Base-by-base conservation (phyloP, 169 alveolate species). In the Besnoitia besnoiti region DNA sequence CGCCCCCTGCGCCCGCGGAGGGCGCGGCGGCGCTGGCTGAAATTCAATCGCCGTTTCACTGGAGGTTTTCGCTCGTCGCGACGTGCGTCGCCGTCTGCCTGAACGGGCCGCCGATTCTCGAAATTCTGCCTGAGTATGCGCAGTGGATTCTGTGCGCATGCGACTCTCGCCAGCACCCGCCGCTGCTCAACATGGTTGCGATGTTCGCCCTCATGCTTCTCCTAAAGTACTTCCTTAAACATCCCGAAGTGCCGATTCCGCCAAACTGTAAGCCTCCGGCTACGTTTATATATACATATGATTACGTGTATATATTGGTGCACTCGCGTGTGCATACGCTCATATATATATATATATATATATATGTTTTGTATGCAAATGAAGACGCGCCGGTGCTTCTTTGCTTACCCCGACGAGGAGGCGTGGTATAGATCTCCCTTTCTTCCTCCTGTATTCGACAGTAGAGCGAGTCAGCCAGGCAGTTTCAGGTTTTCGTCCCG, bases 111-210 rank as follows among this genome's bases (percentile, higher is more conserved):
- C 91, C 91, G 5, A 21, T 30, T 39, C n/a, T 59, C 19, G 30
- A 47, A n/a, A 47, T 24, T 12, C 46, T 59, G 19, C 73, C 59
- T 0, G 16, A 21, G 27, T 85, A 59, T 19, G 8, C 37, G 8
- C 62, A 33, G 84, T 85, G 91, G 91, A 55, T 85, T 21, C 42
- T 85, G 33, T 37, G 5, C 30, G 91, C 84, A 21, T 37, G 30
- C 24, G 82, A 85, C 82, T 5, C 40, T 59, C 16, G 49, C 82
- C 0, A 3, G 49, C 76, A 49, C 55, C 39, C 91, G 33, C 80
- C 82, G 33, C 40, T 85, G 51, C 61, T 85, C 62, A 85, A 85
- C 82, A 59, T 84, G 33, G 91, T 85, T n/a, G 80, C 84, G 37
- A 27, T 40, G 33, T 55, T 49, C 61, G 91, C 49, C 91, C 84